These are phyloP conservation scores for Domatiomyces catenatus DNA, from an alignment of 2,329 filamentous ascomycete genomes.

Conservation along the genomic window DNA sequence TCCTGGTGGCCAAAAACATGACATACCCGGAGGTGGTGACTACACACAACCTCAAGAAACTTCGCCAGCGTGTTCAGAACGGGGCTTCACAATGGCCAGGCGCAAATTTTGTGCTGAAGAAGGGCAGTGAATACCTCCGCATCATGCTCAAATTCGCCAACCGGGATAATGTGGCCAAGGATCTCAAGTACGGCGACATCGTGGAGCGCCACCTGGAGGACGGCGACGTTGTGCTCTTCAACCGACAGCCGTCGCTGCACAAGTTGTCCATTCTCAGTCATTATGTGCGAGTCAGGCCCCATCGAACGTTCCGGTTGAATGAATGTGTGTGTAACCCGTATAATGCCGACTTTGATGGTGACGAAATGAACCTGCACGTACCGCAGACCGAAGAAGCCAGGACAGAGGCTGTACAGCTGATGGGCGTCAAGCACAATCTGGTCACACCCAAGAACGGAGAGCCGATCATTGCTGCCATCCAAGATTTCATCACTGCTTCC, in stretches of 20 bases:
- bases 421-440: conserved; percentile 96
- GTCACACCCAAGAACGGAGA: conserved; percentile 95
- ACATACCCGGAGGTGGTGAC: conserved; percentile 88
- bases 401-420: conserved; percentile 85
- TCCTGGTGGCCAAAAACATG: conserved; percentile 85
- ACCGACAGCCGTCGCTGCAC: conserved; percentile 91
- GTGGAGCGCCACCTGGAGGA: conserved; percentile 93
- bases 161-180: conserved; percentile 52
- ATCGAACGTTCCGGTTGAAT: conserved; percentile 90
- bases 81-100: conserved; percentile 72
- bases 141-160: conserved; percentile 63
- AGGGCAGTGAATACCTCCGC: conserved; percentile 49
- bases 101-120: conserved; percentile 66
- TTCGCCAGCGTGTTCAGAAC: conserved; percentile 57
- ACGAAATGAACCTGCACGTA: conserved; percentile 98
- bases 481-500: conserved; percentile 95
- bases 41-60: conserved; percentile 68
- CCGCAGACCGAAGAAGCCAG: conserved; percentile 94
- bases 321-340: conserved; percentile 97
- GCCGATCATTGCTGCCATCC: conserved; percentile 95
- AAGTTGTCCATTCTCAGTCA: conserved; percentile 98
- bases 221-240: conserved; percentile 91
- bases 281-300: conserved; percentile 79
- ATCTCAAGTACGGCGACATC: conserved; percentile 67
- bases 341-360: conserved; percentile 97